Evolutionary conservation across 495 filamentous ascomycete genomes (phyloP).

Genomic region (Aspergillus heteromorphus): DNA sequence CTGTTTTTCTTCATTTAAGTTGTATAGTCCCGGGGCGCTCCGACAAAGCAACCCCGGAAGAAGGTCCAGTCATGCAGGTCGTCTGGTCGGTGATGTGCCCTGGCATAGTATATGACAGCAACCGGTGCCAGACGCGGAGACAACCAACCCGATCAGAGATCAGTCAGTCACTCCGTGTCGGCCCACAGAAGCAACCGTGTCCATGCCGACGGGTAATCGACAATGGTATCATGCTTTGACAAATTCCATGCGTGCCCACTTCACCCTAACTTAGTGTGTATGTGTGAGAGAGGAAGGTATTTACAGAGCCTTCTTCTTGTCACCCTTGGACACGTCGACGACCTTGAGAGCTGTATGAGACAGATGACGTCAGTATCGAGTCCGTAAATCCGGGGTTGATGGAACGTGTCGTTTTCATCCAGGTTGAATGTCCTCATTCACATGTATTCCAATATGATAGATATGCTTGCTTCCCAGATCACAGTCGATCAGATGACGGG

Average conservation of each 20-base stretch:
- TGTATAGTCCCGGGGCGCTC: constrained; percentile 31
- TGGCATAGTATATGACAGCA: constrained; percentile 4
- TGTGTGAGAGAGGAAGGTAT: constrained; percentile 17
- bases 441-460: no score
- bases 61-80: neutral
- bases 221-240: constrained; percentile 32
- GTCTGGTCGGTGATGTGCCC: constrained; percentile 15
- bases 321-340: constrained; percentile 71
- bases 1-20: constrained; percentile 37
- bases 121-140: constrained; percentile 31
- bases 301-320: constrained; percentile 58
- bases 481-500: neutral
- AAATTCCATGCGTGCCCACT: constrained; percentile 22
- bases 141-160: constrained; percentile 7
- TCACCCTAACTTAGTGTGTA: constrained; percentile 20
- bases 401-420: neutral
- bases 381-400: neutral
- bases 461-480: neutral
- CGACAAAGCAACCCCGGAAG: constrained; percentile 23
- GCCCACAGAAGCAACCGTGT: constrained; percentile 31
- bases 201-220: constrained; percentile 24
- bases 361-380: constrained; percentile 21
- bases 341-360: constrained; percentile 59
- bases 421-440: neutral
- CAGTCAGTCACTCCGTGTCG: constrained; percentile 25